These are phyloP conservation scores for Leishmania guyanensis DNA, from an alignment of 208 protist species.

Conservation along the genomic window DNA sequence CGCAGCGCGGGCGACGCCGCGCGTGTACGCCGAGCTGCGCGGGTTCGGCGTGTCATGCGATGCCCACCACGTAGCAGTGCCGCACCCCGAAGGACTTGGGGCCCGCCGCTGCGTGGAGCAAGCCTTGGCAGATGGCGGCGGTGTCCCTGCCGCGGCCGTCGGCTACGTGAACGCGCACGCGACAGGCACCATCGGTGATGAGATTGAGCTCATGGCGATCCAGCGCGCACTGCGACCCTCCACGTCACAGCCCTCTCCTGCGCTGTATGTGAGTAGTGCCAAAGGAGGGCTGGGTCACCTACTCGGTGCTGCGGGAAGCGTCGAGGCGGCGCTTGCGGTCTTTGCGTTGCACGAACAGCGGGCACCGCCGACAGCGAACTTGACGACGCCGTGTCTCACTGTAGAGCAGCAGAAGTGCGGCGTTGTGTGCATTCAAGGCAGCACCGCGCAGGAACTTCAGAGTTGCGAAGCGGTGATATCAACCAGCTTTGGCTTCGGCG, in stretches of 20 bases:
- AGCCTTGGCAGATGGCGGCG: slow-evolving; percentile 76
- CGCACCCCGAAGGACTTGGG: slow-evolving; percentile 88
- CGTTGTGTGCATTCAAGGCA: slow-evolving; percentile 26
- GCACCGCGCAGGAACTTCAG: slow-evolving; percentile 14
- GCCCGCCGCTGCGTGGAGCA: slow-evolving; percentile 79
- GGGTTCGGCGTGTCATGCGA: slow-evolving; percentile 92
- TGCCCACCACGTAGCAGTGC: slow-evolving; percentile 95
- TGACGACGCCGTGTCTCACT: slow-evolving; percentile 52
- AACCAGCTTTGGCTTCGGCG: slow-evolving; percentile 98
- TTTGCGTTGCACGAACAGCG: slow-evolving; percentile 67
- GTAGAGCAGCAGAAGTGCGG: slow-evolving; percentile 18
- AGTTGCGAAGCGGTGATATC: slow-evolving; percentile 77
- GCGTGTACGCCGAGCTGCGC: slow-evolving; percentile 91
- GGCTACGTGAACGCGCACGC: slow-evolving; percentile 98
- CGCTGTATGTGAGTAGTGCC: slow-evolving; percentile 75
- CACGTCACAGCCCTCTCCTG: slow-evolving; percentile 8
- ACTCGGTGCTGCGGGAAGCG: slow-evolving; percentile 96
- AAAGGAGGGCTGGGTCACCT: slow-evolving; percentile 97
- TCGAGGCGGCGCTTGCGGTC: slow-evolving; percentile 92
- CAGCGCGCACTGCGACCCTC: slow-evolving; percentile 26
- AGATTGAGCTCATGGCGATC: slow-evolving; percentile 82
- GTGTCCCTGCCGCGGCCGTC: slow-evolving; percentile 52
- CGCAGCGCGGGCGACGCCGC: slow-evolving; percentile 43
- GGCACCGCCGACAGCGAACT: slow-evolving; percentile 94
- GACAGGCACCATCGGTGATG: slow-evolving; percentile 97